Base-by-base conservation (phyloP, 164 flowering plant species). In the Stephania yunnanensis region DNA sequence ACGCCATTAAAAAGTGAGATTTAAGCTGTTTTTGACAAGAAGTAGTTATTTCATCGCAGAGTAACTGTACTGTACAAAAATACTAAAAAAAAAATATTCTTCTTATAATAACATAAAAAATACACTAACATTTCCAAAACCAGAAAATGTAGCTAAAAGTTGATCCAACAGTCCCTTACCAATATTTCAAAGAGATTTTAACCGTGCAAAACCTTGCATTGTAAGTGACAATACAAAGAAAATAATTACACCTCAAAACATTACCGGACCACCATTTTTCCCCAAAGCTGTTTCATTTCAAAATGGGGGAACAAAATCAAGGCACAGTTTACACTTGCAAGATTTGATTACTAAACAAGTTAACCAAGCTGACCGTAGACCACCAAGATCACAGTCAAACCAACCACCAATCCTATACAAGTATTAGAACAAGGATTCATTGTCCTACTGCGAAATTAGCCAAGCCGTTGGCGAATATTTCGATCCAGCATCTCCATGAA, bases 401-500 rank as follows among this genome's bases (percentile, higher is more conserved):
- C 25, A 61, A 66, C 48, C 42, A 71, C 63, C 42, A 29, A 53
- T 42, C 76, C 31, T 68, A 53, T 48, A 73, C 53, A 44, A 66
- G 6, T 31, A 50, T 69, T 22, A 29, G 69, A 46, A 71, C 69
- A 69, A 83, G 30, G 79, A 75, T 22, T 55, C n/a, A 46, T 72
- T 80, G 42, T 58, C 66, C 2, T 78, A 71, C 11, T 77, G 75
- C 8, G 73, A 70, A 73, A 81, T 82, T 10, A 65, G 83, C 73
- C 82, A 36, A 89, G 65, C 45, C 92, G 85, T 11, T 69, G 78
- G 7, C 68, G 36, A 20, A 91, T n/a, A 69, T 86, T 89, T 44
- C 78, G 84, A 46, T 65, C 73, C 25, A 94, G 82, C 85, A 90
- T 82, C 75, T 86, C 84, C 80, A 84, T 72, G 69, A 87, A 94